phyloP scores from a whole-genome alignment of 2,329 filamentous ascomycete species.

The Chalara sp. region DNA sequence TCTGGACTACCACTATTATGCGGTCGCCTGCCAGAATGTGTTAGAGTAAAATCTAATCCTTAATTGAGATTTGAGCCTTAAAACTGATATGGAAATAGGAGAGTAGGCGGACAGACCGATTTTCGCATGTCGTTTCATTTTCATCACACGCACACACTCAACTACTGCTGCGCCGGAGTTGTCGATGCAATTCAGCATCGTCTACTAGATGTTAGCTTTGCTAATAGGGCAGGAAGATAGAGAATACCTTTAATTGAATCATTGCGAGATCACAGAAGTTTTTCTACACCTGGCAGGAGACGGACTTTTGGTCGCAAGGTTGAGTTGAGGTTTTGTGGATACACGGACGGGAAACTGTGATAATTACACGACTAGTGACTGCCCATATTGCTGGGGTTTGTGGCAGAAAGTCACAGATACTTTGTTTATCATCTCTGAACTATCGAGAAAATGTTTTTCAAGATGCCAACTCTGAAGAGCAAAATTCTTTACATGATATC shows the following conservation, averaged over 20 bases:
- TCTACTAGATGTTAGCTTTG: constrained; percentile 42
- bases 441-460: no score
- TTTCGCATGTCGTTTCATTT: constrained; percentile 80
- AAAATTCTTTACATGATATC: no score
- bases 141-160: constrained; percentile 89
- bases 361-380: no score
- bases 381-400: no score
- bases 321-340: no score
- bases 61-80: background rate
- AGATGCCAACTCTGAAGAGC: no score
- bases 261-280: constrained; percentile 47
- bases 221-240: background rate
- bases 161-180: constrained; percentile 93
- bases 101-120: constrained; percentile 60
- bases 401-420: no score
- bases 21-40: constrained; percentile 63
- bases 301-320: background rate
- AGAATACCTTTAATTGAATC: constrained; percentile 81
- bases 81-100: background rate
- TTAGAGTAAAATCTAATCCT: background rate
- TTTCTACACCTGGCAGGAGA: constrained; percentile 4
- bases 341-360: no score
- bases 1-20: constrained; percentile 95
- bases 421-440: no score
- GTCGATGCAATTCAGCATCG: constrained; percentile 99